Conservation (phyloP, 768 basidiomycete species). For the Phallus indusiatus region DNA sequence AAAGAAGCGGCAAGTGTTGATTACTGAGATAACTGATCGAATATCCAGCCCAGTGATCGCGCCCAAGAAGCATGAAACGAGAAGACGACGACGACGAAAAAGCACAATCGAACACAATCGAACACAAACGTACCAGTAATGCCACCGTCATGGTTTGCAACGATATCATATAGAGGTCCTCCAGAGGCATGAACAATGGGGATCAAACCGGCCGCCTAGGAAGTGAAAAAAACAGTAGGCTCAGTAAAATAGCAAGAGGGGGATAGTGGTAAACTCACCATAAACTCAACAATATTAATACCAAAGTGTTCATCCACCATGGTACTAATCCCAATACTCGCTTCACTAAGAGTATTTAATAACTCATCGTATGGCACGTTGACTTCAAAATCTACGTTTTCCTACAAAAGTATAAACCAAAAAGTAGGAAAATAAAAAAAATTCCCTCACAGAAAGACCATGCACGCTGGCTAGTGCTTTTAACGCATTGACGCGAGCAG, state of each 20-base stretch:
- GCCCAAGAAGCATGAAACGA: neutral
- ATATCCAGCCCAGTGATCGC: too few species aligned
- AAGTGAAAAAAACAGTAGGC: conserved; percentile 8
- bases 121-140: conserved; percentile 43
- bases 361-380: conserved; percentile 74
- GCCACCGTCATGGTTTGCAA: conserved; percentile 65
- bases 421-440: neutral
- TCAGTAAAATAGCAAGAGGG: conserved; percentile 9
- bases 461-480: conserved; percentile 50
- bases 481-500: conserved; percentile 54
- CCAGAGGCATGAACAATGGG: conserved; percentile 90
- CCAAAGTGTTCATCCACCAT: conserved; percentile 99
- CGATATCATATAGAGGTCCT: conserved; percentile 85
- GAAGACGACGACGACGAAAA: neutral
- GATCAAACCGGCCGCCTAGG: conserved; percentile 86
- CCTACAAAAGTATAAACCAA: conserved; percentile 28
- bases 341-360: conserved; percentile 57
- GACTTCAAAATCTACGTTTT: conserved; percentile 64
- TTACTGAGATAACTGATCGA: too few species aligned
- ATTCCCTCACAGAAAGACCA: conserved; percentile 45
- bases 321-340: conserved; percentile 84
- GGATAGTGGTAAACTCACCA: conserved; percentile 49
- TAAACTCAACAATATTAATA: conserved; percentile 95
- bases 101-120: neutral
- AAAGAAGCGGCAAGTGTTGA: too few species aligned